These are phyloP conservation scores for Lactarius evosmus DNA, from an alignment of 768 basidiomycete species.

Conservation along the genomic window DNA sequence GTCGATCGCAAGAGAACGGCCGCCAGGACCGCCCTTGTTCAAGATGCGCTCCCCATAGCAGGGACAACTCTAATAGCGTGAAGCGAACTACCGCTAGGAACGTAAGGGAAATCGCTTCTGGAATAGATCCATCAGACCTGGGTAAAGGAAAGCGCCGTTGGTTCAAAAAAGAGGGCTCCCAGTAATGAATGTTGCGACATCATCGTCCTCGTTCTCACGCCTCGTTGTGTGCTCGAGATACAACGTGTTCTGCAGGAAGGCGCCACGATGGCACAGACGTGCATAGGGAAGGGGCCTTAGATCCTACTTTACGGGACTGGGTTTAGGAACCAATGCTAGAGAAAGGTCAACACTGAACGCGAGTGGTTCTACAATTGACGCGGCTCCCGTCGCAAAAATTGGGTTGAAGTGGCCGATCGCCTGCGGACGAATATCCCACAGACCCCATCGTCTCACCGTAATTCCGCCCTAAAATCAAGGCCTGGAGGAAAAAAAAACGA, in stretches of 20 bases:
- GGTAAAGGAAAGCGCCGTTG: not conserved
- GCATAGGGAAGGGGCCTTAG: not conserved
- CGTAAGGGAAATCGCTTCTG: slow-evolving; percentile 16
- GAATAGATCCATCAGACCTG: slow-evolving; percentile 15
- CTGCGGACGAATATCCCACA: too few relatives aligned
- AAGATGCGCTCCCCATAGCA: not conserved
- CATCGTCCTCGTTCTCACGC: not conserved
- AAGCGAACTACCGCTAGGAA: not conserved
- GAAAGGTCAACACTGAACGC: slow-evolving; percentile 9
- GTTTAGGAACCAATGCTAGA: not conserved
- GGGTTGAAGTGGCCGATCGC: too few relatives aligned
- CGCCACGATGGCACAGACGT: not conserved
- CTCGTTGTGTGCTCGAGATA: not conserved
- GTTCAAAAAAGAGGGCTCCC: not conserved
- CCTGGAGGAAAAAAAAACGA: not conserved
- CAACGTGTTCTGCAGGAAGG: not conserved
- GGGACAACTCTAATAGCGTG: not conserved
- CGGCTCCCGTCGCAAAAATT: too few relatives aligned
- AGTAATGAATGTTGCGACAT: not conserved
- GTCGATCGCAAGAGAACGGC: not conserved
- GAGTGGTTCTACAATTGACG: too few relatives aligned
- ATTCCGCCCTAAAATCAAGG: slow-evolving; percentile 12
- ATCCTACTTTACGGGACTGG: not conserved
- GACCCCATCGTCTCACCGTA: not conserved
- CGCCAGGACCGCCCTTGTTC: not conserved